Conservation (phyloP, 192 early-diverging fungal species). For the Entomortierella parvispora region DNA sequence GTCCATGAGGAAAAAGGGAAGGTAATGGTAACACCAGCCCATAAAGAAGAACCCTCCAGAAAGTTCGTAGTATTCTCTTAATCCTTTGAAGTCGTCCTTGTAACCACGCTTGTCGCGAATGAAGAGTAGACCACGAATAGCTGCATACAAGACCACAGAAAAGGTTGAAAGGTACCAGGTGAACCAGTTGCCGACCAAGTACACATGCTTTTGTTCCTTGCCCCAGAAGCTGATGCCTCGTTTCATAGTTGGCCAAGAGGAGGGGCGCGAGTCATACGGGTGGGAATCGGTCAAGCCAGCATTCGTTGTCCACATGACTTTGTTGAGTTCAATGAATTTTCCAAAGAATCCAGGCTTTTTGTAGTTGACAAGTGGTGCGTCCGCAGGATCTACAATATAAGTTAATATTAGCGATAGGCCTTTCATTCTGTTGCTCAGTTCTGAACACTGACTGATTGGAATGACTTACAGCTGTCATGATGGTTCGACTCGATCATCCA, state of each 20-base stretch:
- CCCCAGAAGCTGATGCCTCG: constrained; percentile 93
- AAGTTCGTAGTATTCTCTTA: constrained; percentile 62
- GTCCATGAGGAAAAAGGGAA: constrained; percentile 91
- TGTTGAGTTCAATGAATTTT: constrained; percentile 90
- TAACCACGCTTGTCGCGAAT: constrained; percentile 69
- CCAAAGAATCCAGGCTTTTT: constrained; percentile 75
- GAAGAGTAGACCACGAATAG: constrained; percentile 62
- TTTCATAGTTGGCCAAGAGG: constrained; percentile 86
- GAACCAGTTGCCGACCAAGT: constrained; percentile 92
- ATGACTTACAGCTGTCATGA: constrained; percentile 57
- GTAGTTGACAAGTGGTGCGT: constrained; percentile 67
- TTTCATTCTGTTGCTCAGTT: background rate
- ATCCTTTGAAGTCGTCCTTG: constrained; percentile 48
- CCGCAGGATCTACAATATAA: constrained; percentile 58
- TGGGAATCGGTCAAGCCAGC: constrained; percentile 88
- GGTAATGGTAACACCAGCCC: constrained; percentile 87
- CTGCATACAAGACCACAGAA: constrained; percentile 70
- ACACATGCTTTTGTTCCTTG: constrained; percentile 76
- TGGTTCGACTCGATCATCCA: constrained; percentile 84
- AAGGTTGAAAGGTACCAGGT: constrained; percentile 82
- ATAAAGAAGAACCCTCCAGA: constrained; percentile 73
- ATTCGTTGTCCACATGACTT: constrained; percentile 91
- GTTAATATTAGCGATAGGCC: background rate
- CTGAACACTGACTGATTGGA: background rate
- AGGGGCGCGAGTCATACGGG: constrained; percentile 93